These are phyloP conservation scores for Sungouiella thailandica DNA, from an alignment of 805 yeast species.

Conservation along the genomic window DNA sequence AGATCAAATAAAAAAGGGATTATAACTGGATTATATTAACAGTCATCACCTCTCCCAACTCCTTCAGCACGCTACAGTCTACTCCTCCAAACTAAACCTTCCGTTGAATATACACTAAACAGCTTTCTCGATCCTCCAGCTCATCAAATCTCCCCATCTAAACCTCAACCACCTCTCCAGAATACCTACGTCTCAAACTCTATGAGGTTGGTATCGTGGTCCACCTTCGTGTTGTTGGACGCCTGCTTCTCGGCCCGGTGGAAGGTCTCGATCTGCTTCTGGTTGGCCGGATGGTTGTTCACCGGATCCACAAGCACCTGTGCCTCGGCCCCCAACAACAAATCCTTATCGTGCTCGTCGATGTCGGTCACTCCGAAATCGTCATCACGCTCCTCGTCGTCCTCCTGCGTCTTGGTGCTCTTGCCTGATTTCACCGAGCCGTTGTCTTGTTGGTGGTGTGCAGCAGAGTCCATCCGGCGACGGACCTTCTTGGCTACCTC, in stretches of 20 bases:
- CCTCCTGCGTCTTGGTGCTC: conserved; percentile 9
- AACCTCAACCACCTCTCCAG: no score
- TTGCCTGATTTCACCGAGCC: conserved; percentile 13
- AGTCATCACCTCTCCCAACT: no score
- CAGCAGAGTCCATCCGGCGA: conserved; percentile 76
- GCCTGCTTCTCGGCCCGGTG: conserved; percentile 20
- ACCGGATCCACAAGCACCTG: conserved; percentile 31
- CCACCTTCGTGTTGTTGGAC: conserved; percentile 5
- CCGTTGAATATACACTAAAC: no score
- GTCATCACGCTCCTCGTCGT: conserved; percentile 46
- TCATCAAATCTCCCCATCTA: no score
- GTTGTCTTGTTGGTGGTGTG: conserved; percentile 28
- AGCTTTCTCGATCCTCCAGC: no score
- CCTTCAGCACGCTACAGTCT: no score
- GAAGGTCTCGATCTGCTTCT: conserved; percentile 16
- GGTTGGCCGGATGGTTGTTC: conserved; percentile 9
- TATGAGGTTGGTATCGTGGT: conserved; percentile 27
- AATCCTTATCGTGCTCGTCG: conserved; percentile 42
- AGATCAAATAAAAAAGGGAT: no score
- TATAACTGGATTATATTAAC: no score
- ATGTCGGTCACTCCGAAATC: conserved; percentile 38
- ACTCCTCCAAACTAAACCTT: no score
- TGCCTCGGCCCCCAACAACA: conserved; percentile 47
- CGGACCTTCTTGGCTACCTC: conserved; percentile 88
- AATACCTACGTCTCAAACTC: conserved; percentile 36